phyloP scores from a whole-genome alignment of 148 eudicot genomes.

The Chenopodium berlandieri region DNA sequence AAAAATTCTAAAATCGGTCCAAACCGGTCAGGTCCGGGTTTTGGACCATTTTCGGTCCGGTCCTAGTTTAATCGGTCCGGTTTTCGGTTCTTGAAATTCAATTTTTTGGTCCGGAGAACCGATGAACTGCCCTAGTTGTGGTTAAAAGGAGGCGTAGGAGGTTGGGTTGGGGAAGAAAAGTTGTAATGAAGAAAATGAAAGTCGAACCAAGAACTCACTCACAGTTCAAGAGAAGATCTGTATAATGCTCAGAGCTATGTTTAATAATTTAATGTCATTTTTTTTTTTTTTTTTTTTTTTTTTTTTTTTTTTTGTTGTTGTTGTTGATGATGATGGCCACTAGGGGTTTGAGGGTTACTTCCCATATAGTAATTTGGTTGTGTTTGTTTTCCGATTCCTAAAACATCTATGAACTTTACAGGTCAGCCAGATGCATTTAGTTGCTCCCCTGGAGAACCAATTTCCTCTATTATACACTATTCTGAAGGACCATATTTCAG shows the following conservation, averaged over 20 bases:
- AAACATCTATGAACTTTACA: constrained; percentile 28
- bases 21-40: too few relatives aligned
- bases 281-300: not conserved
- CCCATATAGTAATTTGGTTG: not conserved
- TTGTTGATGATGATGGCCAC: not conserved
- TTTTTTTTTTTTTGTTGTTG: too few relatives aligned
- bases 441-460: constrained; percentile 85
- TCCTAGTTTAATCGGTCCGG: too few relatives aligned
- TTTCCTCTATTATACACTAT: constrained; percentile 65
- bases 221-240: not conserved
- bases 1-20: too few relatives aligned
- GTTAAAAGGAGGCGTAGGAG: not conserved
- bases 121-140: not conserved
- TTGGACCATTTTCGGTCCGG: too few relatives aligned
- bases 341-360: not conserved
- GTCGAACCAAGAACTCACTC: not conserved
- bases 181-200: not conserved
- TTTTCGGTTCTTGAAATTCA: too few relatives aligned
- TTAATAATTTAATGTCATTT: not conserved
- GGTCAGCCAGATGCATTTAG: constrained; percentile 88
- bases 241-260: not conserved
- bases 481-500: constrained; percentile 84
- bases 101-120: too few relatives aligned
- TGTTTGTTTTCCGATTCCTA: constrained; percentile 10
- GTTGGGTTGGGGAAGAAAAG: not conserved